phyloP scores from a whole-genome alignment of 2,329 filamentous ascomycete species.

The Chalara sp. region DNA sequence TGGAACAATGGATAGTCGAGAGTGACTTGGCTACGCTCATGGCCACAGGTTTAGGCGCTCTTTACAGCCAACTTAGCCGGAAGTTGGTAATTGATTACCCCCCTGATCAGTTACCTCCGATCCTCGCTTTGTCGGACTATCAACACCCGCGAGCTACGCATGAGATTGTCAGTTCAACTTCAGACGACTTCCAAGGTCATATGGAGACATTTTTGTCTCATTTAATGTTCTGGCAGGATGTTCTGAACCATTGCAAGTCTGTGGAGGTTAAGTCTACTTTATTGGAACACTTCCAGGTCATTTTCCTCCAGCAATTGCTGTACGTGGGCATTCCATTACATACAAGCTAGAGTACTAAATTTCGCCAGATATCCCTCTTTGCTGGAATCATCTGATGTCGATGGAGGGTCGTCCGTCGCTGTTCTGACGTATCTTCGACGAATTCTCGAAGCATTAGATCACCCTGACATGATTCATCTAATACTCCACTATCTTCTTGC shows the following conservation, averaged over 20 bases:
- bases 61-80: slow-evolving; percentile 60
- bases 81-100: slow-evolving; percentile 77
- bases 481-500: slow-evolving; percentile 90
- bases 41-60: slow-evolving; percentile 85
- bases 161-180: slow-evolving; percentile 68
- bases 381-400: slow-evolving; percentile 92
- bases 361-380: slow-evolving; percentile 77
- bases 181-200: slow-evolving; percentile 72
- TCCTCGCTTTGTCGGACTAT: slow-evolving; percentile 87
- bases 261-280: slow-evolving; percentile 87
- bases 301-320: slow-evolving; percentile 31
- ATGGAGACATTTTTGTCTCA: slow-evolving; percentile 92
- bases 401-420: slow-evolving; percentile 92
- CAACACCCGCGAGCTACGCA: slow-evolving; percentile 62
- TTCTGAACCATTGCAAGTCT: slow-evolving; percentile 90
- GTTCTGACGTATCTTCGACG: slow-evolving; percentile 89
- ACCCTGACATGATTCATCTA: slow-evolving; percentile 89
- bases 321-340: neutral
- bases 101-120: slow-evolving; percentile 69
- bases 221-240: slow-evolving; percentile 95
- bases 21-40: slow-evolving; percentile 94
- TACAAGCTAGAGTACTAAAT: slow-evolving; percentile 10
- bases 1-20: slow-evolving; percentile 96
- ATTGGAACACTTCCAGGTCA: slow-evolving; percentile 92
- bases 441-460: slow-evolving; percentile 85